Base-by-base conservation (phyloP, 371 early-diverging fungal genomes). In the Mucor piriformis region DNA sequence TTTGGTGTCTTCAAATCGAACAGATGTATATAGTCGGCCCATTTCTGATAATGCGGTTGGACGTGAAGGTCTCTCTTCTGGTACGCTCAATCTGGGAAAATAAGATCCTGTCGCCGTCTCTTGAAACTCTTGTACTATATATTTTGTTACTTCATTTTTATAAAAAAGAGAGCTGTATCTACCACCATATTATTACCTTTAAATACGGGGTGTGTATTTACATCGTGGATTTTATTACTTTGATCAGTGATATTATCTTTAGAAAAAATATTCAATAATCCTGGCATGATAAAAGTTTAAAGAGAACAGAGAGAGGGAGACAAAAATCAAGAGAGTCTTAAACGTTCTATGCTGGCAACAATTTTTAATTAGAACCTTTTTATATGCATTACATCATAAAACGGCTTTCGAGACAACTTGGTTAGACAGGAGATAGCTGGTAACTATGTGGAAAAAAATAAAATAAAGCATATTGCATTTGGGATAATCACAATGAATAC, bases 1-100 rank as follows among this genome's bases (percentile, higher is more conserved):
- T 25, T 57, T 29, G 2, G 40, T 48, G 42, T 63, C 58, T 35
- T 63, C 18, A 24, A 64, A 64, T 11, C 56, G 52, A n/a, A 66
- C 61, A 11, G 66, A 66, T 8, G 66, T 53, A 27, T 54, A 54
- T 3, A 64, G 25, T 23, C 49, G 64, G 6, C 59, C 37, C 16
- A 40, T 33, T 1, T 62, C 44, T 3, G 48, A 23, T 8, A 51
- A 20, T 16, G 33, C 33, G 25, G 46, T 20, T 0, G 63, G 63
- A 8, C 55, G 29, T 37, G 8, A 29, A 29, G 29, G 29, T 29
- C 29, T 29, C 0, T 29, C 29, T 29, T 29, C 29, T 8, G 8
- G 29, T 29, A 29, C 4, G 29, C 29, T 29, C 4, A 8, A 29
- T 8, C 8, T 29, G 4, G 29, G 29, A 29, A 29, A 29, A 29